Percentiles rank a stretch among this genome's conserved stretches.
Conservation (phyloP, 2,329 filamentous ascomycete species). For the Fusarium paranaense region DNA sequence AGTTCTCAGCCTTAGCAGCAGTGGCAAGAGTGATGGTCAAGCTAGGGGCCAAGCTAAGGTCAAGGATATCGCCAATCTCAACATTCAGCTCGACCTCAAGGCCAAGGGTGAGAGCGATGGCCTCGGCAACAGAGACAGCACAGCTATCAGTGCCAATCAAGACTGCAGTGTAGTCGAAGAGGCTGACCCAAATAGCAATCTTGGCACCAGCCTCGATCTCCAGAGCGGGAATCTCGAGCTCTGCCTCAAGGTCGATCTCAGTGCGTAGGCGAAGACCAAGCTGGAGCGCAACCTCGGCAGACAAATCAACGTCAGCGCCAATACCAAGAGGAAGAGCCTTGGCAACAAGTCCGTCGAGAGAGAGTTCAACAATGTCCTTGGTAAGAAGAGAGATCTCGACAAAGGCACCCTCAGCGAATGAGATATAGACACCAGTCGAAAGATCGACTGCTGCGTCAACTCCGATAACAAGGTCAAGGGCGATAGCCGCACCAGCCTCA, state of each 20-base stretch:
- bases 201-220: slow-evolving; percentile 56
- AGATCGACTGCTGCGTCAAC: slow-evolving; percentile 63
- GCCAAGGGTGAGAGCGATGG: slow-evolving; percentile 40
- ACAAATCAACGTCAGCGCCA: slow-evolving; percentile 45
- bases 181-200: slow-evolving; percentile 61
- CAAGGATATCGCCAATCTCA: slow-evolving; percentile 48
- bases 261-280: slow-evolving; percentile 64
- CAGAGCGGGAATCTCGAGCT: slow-evolving; percentile 42
- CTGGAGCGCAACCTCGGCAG: slow-evolving; percentile 59
- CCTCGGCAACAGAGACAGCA: slow-evolving; percentile 44
- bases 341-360: slow-evolving; percentile 52
- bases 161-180: slow-evolving; percentile 64
- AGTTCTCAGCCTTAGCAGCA: slow-evolving; percentile 29
- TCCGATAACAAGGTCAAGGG: slow-evolving; percentile 64
- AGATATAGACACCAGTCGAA: slow-evolving; percentile 58
- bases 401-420: slow-evolving; percentile 58
- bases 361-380: slow-evolving; percentile 53
- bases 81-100: slow-evolving; percentile 39
- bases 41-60: slow-evolving; percentile 54
- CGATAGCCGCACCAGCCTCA: slow-evolving; percentile 59
- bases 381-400: slow-evolving; percentile 56
- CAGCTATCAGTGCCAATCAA: slow-evolving; percentile 53
- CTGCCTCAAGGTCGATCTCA: slow-evolving; percentile 56
- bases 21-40: slow-evolving; percentile 53
- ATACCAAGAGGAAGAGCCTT: slow-evolving; percentile 43